Base-by-base conservation (phyloP, 1,284 basidiomycete genomes). In the Exobasidium rhododendri region DNA sequence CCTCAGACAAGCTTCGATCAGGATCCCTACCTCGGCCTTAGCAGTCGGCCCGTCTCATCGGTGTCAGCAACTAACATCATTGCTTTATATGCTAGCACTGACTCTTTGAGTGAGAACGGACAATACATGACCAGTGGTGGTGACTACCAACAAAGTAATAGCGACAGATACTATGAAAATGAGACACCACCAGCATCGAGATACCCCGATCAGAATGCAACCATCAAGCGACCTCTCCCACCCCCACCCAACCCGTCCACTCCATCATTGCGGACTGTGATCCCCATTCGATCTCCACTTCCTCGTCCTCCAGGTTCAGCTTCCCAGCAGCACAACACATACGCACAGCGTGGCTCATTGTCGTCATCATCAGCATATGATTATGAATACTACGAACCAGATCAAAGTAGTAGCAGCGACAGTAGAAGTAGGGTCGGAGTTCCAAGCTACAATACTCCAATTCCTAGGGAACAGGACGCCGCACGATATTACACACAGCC, bases 41-140 rank as follows among this genome's bases (percentile, higher is more conserved):
- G n/a, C n/a, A n/a, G n/a, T 59, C 20, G 61, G 28, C 47, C 47
- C 4, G 14, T 50, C 24, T 50, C 47, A 24, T 20, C 47, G 4
- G 24, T 22, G 10, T n/a, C n/a, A 40, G 14, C 46, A 24, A 24
- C n/a, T 14, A 50, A 50, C 24, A 50, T 50, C 14, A 50, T 50
- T 26, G 47, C 47, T 24, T 26, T 50, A 13, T 50, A 50, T 26
- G 47, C 47, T 28, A 26, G 47, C 24, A 24, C 47, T 26, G 47
- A 50, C 26, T 24, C n/a, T 4, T n/a, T n/a, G n/a, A n/a, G n/a
- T n/a, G n/a, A n/a, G n/a, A n/a, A n/a, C n/a, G n/a, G n/a, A n/a
- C n/a, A n/a, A n/a, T n/a, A n/a, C n/a, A n/a, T n/a, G 35, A 10
- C 35, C 17, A 40, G 10, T 40, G 7, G 17, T 17, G 35, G 17